Conservation (phyloP, 1,284 basidiomycete genomes). For the Termitomyces sp. region DNA sequence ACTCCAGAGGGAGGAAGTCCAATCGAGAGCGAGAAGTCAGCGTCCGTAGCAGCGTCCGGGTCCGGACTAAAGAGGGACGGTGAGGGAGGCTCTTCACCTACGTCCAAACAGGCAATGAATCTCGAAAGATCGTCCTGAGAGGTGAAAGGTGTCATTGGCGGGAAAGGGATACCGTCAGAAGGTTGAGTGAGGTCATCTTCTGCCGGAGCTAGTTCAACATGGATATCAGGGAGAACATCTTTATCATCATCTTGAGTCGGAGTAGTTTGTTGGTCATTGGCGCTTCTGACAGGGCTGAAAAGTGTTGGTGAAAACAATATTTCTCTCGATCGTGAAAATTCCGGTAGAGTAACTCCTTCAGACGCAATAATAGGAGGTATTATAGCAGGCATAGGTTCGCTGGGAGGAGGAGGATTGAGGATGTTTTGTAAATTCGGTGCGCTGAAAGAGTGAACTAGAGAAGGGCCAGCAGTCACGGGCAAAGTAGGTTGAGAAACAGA, state of each 20-base stretch:
- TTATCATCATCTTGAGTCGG: not conserved
- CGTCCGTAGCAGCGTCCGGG: not conserved
- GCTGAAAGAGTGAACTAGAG: slow-evolving; percentile 8
- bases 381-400: not conserved
- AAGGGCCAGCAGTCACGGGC: not conserved
- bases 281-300: not conserved
- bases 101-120: slow-evolving; percentile 2
- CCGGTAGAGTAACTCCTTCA: not conserved
- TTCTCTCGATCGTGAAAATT: not conserved
- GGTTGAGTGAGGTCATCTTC: not conserved
- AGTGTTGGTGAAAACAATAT: slow-evolving; percentile 3
- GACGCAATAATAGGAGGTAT: slow-evolving; percentile 1
- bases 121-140: slow-evolving; percentile 13
- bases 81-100: slow-evolving; percentile 6
- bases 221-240: slow-evolving; percentile 5
- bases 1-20: slow-evolving; percentile 2
- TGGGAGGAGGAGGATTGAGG: not conserved
- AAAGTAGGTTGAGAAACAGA: slow-evolving; percentile 12
- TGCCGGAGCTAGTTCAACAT: slow-evolving; percentile 1
- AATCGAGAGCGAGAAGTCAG: slow-evolving; percentile 9
- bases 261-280: no score
- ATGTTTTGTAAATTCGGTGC: slow-evolving; percentile 1
- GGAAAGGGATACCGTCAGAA: not conserved
- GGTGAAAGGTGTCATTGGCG: slow-evolving; percentile 3
- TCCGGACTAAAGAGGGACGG: slow-evolving; percentile 8